Evolutionary conservation across 2,329 filamentous ascomycete species (phyloP), one percentile per base, ranked within the genome.

Genomic region (Sporothrix pallida): DNA sequence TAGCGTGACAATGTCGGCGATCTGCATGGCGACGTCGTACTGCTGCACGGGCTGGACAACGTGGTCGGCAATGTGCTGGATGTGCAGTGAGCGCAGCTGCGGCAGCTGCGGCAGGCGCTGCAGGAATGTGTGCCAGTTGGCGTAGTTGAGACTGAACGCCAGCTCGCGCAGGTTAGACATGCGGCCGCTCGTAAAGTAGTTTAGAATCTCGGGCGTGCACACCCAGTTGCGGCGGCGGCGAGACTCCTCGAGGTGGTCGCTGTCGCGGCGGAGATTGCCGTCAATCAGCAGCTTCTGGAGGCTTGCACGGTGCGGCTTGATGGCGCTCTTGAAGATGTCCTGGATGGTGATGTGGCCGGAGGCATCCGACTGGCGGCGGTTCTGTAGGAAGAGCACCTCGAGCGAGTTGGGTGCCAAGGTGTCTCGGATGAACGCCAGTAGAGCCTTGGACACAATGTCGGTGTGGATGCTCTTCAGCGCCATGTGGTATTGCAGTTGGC

Each of bases 101-200:
- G 90, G 87, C 70, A 95, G 86, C 71, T 89, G 87, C 0, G 92
- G 92, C 12, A 96, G 86, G 58, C 91, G 86, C 79, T 93, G 92
- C 9, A 96, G 86, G 83, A 96, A 93, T 76, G 89, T 90, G 81
- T 96, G 93, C 92, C 93, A 96, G 78, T 95, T 91, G 77, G 88
- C 89, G 80, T 92, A 93, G 75, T 93, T 88, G 72, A 96, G 86
- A 0, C 89, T 88, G 77, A 93, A 88, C 10, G 91, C 91, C 37
- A 96, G 83, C 81, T 96, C 93, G 73, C 87, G 87, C 60, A 96
- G 82, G 76, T 85, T 89, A 23, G 84, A 86, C 92, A 96, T 94
- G 74, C 90, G 89, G 5, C 92, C 92, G 79, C 92, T 93, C 1
- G 91, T 93, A 71, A 96, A 86, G 79, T 92, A 96, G 0, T 87